Evolutionary conservation across 768 basidiomycete species (phyloP).

Genomic region (Lactifluus pinguis): DNA sequence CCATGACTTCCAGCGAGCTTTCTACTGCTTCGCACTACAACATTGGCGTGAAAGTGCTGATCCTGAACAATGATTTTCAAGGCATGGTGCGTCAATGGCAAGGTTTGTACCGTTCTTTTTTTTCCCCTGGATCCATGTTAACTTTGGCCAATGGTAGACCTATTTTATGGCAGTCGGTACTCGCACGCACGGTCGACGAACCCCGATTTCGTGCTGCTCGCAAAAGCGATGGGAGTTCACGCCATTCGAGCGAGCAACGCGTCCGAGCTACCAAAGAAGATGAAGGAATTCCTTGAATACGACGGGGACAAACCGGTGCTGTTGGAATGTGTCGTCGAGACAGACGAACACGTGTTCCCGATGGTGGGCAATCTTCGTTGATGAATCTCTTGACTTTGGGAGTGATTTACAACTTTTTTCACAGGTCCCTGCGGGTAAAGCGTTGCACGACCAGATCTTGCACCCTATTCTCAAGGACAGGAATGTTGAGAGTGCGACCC

Average conservation of each 20-base stretch:
- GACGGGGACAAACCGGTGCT: conserved; percentile 59
- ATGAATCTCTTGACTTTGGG: conserved; percentile 13
- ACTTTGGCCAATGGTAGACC: conserved; percentile 39
- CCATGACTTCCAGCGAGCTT: conserved; percentile 99
- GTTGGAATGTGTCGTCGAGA: conserved; percentile 40
- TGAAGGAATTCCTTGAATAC: conserved; percentile 98
- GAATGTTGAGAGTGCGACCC: background rate
- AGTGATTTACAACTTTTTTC: conserved; percentile 1
- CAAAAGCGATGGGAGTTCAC: conserved; percentile 36
- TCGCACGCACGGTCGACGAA: conserved; percentile 95
- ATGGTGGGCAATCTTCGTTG: conserved; percentile 45
- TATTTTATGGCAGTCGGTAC: conserved; percentile 95
- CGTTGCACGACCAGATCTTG: conserved; percentile 83
- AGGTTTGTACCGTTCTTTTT: conserved; percentile 39
- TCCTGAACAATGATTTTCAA: conserved; percentile 96
- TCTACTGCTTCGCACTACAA: conserved; percentile 83
- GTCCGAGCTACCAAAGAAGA: conserved; percentile 82
- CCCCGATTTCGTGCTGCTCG: conserved; percentile 88
- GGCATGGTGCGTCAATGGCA: conserved; percentile 99
- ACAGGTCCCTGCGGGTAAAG: conserved; percentile 86
- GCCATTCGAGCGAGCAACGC: conserved; percentile 65
- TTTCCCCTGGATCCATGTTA: background rate
- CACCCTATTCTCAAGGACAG: conserved; percentile 37
- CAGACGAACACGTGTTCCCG: conserved; percentile 82
- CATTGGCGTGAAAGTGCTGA: conserved; percentile 91